These are phyloP conservation scores for Magnusiomyces magnusii DNA, from an alignment of 1,139 yeast genomes.

Conservation along the genomic window DNA sequence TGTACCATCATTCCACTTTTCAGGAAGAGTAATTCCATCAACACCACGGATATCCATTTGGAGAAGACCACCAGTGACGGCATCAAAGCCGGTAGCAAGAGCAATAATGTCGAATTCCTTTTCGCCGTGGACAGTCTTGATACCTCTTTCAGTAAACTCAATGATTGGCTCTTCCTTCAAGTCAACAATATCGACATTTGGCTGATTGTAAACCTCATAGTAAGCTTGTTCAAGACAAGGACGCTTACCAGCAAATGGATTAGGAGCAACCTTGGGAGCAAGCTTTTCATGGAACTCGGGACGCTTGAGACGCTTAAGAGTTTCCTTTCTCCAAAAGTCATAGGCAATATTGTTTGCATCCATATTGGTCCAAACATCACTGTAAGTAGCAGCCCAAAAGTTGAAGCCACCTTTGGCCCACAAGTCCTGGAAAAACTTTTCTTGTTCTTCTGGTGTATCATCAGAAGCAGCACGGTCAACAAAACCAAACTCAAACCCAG, in stretches of 20 bases:
- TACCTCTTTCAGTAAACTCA: slow-evolving; percentile 25
- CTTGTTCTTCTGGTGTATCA: slow-evolving; percentile 23
- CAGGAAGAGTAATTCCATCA: slow-evolving; percentile 20
- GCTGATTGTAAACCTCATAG: slow-evolving; percentile 28
- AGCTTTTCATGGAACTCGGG: slow-evolving; percentile 23
- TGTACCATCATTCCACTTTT: slow-evolving; percentile 27
- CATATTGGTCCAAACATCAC: slow-evolving; percentile 22
- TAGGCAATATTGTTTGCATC: slow-evolving; percentile 25
- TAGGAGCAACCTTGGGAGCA: slow-evolving; percentile 28
- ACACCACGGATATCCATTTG: slow-evolving; percentile 24
- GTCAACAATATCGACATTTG: slow-evolving; percentile 28
- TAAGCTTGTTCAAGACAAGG: slow-evolving; percentile 26
- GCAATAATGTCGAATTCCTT: slow-evolving; percentile 26
- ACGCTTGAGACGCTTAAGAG: slow-evolving; percentile 23
- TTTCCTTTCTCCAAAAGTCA: slow-evolving; percentile 27
- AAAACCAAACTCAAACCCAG: slow-evolving; percentile 22
- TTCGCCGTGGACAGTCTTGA: slow-evolving; percentile 21
- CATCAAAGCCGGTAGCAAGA: slow-evolving; percentile 32
- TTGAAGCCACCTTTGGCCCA: slow-evolving; percentile 25
- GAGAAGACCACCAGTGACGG: slow-evolving; percentile 30
- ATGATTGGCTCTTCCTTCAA: slow-evolving; percentile 24
- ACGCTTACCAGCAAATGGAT: slow-evolving; percentile 29
- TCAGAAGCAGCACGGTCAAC: slow-evolving; percentile 16
- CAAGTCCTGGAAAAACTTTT: slow-evolving; percentile 20
- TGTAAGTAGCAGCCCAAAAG: slow-evolving; percentile 25